Evolutionary conservation across 352 stramenopile species (phyloP).

Genomic region (Phytophthora melonis): DNA sequence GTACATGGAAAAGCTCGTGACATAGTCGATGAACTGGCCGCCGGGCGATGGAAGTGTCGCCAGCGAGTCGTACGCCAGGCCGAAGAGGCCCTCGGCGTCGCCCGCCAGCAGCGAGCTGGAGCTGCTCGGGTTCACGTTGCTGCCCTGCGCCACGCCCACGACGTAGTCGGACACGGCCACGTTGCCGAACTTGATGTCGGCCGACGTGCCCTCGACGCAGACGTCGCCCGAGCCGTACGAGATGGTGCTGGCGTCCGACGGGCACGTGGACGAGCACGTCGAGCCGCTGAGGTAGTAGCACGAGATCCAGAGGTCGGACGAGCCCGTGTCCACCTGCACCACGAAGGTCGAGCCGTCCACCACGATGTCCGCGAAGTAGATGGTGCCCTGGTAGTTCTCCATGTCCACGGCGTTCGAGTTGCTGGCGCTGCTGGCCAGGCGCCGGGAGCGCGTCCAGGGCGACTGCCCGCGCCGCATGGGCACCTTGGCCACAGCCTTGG

Average conservation of each 20-base stretch:
- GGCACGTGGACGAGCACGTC: slow-evolving; percentile 59
- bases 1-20: slow-evolving; percentile 80
- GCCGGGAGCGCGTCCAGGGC: slow-evolving; percentile 29
- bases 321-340: slow-evolving; percentile 80
- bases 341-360: slow-evolving; percentile 53
- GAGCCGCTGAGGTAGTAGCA: slow-evolving; percentile 59
- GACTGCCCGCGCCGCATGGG: slow-evolving; percentile 25
- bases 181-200: slow-evolving; percentile 56
- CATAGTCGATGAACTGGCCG: slow-evolving; percentile 65
- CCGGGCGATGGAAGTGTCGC: slow-evolving; percentile 55
- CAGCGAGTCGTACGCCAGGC: slow-evolving; percentile 64
- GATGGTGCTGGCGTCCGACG: slow-evolving; percentile 49
- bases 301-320: slow-evolving; percentile 81
- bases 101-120: slow-evolving; percentile 50
- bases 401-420: slow-evolving; percentile 50
- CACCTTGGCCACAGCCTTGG: slow-evolving; percentile 26
- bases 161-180: slow-evolving; percentile 57
- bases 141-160: slow-evolving; percentile 61
- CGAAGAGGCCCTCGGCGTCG: slow-evolving; percentile 68
- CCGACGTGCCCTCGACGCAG: slow-evolving; percentile 58
- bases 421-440: slow-evolving; percentile 38
- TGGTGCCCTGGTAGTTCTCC: slow-evolving; percentile 65
- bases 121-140: slow-evolving; percentile 55
- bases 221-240: slow-evolving; percentile 73
- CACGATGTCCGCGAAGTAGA: slow-evolving; percentile 71